Conservation (phyloP, 352 stramenopile species). For the Globisporangium uncinulatum region DNA sequence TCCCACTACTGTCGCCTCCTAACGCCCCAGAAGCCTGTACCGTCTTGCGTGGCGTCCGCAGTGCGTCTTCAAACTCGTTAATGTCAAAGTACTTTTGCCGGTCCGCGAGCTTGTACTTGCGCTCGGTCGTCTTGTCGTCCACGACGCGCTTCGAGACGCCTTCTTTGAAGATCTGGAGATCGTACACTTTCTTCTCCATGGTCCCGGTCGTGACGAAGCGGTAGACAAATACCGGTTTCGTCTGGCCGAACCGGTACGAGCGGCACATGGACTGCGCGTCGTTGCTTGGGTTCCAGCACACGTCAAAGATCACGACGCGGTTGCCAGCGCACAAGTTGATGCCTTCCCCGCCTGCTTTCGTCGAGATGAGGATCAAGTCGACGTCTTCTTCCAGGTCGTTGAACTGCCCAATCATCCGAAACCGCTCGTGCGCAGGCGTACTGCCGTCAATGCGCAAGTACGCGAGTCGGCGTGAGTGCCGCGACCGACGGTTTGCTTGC, state of each 20-base stretch:
- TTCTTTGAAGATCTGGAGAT: slow-evolving; percentile 88
- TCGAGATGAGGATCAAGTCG: slow-evolving; percentile 85
- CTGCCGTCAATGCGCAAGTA: slow-evolving; percentile 82
- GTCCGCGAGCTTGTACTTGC: slow-evolving; percentile 77
- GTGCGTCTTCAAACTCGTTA: slow-evolving; percentile 71
- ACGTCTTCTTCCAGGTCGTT: slow-evolving; percentile 79
- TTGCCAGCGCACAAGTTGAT: slow-evolving; percentile 89
- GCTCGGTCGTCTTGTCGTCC: slow-evolving; percentile 79
- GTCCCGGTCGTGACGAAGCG: slow-evolving; percentile 88
- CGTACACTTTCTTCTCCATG: slow-evolving; percentile 93
- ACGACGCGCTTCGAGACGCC: slow-evolving; percentile 86
- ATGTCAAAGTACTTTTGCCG: slow-evolving; percentile 83
- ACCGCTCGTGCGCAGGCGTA: slow-evolving; percentile 71
- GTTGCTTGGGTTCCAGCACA: slow-evolving; percentile 91
- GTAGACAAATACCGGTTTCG: slow-evolving; percentile 91
- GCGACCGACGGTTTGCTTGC: slow-evolving; percentile 51
- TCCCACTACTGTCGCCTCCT: too few species aligned
- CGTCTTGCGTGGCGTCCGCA: slow-evolving; percentile 29
- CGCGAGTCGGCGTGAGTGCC: slow-evolving; percentile 39
- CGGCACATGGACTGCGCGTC: slow-evolving; percentile 92
- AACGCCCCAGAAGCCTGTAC: too few species aligned
- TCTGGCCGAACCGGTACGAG: slow-evolving; percentile 90
- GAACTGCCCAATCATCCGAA: slow-evolving; percentile 75
- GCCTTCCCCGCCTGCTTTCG: slow-evolving; percentile 80
- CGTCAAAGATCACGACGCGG: slow-evolving; percentile 89